Conservation (phyloP, 768 basidiomycete species). For the Pulveroboletus sp. region DNA sequence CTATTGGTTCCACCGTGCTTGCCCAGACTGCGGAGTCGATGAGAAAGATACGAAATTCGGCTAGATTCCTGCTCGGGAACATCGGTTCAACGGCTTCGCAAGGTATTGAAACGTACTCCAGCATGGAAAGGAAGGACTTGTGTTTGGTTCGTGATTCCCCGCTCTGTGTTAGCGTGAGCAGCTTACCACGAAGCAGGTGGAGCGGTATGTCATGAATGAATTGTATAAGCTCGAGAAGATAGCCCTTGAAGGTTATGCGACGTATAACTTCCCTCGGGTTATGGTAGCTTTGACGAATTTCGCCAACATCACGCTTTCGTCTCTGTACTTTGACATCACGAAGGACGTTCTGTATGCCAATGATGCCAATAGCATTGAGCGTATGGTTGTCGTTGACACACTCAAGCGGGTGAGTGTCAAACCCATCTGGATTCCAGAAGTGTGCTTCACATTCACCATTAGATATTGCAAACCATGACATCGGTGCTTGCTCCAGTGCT, state of each 20-base stretch:
- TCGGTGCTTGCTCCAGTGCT: constrained; percentile 78
- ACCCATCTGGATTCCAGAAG: not conserved
- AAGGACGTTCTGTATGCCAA: constrained; percentile 89
- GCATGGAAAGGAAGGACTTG: constrained; percentile 41
- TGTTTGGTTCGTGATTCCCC: constrained; percentile 51
- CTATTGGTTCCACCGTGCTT: constrained; percentile 75
- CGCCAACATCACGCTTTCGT: constrained; percentile 78
- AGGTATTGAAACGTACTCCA: not conserved
- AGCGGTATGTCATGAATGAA: constrained; percentile 84
- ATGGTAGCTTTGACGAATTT: constrained; percentile 71
- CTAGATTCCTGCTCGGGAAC: constrained; percentile 84
- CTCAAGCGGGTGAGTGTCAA: constrained; percentile 54
- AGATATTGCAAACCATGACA: constrained; percentile 68
- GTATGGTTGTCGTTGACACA: constrained; percentile 66
- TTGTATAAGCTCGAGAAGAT: constrained; percentile 65
- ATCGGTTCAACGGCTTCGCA: constrained; percentile 36
- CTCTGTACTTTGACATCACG: constrained; percentile 87
- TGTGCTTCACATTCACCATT: not conserved
- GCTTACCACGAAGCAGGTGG: constrained; percentile 48
- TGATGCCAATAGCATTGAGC: constrained; percentile 42
- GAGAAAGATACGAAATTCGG: constrained; percentile 82
- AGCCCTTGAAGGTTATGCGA: constrained; percentile 63
- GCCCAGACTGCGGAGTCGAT: constrained; percentile 70
- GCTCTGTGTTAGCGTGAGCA: not conserved
- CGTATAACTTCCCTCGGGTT: constrained; percentile 79